Evolutionary conservation across 225 moss, liverwort and hornwort species (phyloP).

Genomic region (Antitrichia curtipendula): DNA sequence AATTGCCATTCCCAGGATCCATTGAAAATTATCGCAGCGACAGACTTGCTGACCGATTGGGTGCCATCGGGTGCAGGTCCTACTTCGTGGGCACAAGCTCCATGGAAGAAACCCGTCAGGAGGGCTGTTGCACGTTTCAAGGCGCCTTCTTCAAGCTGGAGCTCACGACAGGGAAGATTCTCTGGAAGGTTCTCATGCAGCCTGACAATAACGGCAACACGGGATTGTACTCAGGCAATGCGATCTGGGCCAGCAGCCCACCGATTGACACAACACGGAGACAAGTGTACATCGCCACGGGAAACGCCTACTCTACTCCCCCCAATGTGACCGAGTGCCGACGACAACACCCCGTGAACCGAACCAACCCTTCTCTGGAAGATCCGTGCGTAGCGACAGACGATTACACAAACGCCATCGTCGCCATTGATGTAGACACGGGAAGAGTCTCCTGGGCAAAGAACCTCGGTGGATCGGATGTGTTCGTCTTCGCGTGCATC

Average conservation of each 20-base stretch:
- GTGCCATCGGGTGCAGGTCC: background rate
- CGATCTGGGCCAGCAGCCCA: constrained; percentile 11
- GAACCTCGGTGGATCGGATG: constrained; percentile 9
- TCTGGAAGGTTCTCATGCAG: background rate
- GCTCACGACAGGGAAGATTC: background rate
- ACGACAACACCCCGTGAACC: background rate
- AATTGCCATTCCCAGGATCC: background rate
- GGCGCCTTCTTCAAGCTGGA: constrained; percentile 19
- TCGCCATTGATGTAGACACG: background rate
- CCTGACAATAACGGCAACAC: constrained; percentile 1
- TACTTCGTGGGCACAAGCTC: constrained; percentile 24
- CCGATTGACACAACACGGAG: background rate
- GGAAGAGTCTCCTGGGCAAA: background rate
- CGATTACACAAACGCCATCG: background rate
- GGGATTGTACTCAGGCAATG: background rate
- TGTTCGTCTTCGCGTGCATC: background rate
- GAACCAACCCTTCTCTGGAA: background rate
- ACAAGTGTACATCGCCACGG: background rate
- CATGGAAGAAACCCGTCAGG: background rate
- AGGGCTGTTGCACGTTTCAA: constrained; percentile 11
- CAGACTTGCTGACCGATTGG: background rate
- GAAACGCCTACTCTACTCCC: constrained; percentile 13
- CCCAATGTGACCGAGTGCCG: background rate
- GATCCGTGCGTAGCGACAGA: constrained; percentile 6
- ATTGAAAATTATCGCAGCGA: background rate